phyloP scores from a whole-genome alignment of 768 basidiomycete genomes.

The Psilocybe tampanensis region DNA sequence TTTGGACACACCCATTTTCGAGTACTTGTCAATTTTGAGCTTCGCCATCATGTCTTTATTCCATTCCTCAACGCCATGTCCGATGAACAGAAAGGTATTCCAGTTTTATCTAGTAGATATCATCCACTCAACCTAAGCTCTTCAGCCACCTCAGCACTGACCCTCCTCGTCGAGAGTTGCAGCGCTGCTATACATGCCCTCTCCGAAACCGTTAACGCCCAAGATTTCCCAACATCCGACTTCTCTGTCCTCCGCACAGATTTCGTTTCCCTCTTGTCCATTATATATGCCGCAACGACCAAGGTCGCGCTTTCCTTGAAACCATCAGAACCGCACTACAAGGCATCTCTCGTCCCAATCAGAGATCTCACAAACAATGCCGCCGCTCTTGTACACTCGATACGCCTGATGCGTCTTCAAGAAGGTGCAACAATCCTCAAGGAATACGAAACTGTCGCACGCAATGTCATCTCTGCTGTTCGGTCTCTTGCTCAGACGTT shows the following conservation, averaged over 20 bases:
- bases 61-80: slow-evolving; percentile 28
- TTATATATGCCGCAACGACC: slow-evolving; percentile 58
- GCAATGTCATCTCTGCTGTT: slow-evolving; percentile 46
- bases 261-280: slow-evolving; percentile 55
- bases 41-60: slow-evolving; percentile 17
- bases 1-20: slow-evolving; percentile 9
- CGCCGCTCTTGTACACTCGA: slow-evolving; percentile 53
- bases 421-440: slow-evolving; percentile 51
- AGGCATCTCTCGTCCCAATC: slow-evolving; percentile 52
- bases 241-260: slow-evolving; percentile 53
- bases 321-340: slow-evolving; percentile 53
- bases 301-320: slow-evolving; percentile 67
- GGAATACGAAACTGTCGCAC: slow-evolving; percentile 43
- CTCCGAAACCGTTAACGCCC: slow-evolving; percentile 14
- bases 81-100: slow-evolving; percentile 45
- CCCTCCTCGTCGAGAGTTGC: slow-evolving; percentile 38
- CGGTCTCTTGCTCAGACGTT: slow-evolving; percentile 46
- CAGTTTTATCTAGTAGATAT: not conserved
- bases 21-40: slow-evolving; percentile 9
- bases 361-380: slow-evolving; percentile 54
- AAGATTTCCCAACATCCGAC: slow-evolving; percentile 25
- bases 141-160: slow-evolving; percentile 35
- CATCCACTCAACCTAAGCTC: not conserved
- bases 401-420: slow-evolving; percentile 40
- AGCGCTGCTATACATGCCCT: slow-evolving; percentile 35